These are phyloP conservation scores for Penicillium antarcticum DNA, from an alignment of 495 filamentous ascomycete species.

Conservation along the genomic window DNA sequence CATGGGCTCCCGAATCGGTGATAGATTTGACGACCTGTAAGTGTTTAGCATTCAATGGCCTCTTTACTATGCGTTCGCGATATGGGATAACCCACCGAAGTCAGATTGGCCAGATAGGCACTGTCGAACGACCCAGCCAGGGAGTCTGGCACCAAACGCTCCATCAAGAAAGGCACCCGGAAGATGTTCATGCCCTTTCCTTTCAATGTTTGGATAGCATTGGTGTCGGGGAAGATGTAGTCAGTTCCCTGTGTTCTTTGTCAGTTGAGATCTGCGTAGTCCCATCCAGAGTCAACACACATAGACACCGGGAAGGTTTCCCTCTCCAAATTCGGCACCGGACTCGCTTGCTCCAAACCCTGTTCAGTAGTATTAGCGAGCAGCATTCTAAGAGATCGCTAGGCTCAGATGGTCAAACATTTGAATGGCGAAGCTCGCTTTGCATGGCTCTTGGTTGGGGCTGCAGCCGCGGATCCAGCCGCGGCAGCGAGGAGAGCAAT, in stretches of 20 bases:
- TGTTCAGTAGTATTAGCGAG: background rate
- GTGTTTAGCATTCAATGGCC: background rate
- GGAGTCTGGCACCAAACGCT: slow-evolving; percentile 54
- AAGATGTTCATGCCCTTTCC: slow-evolving; percentile 65
- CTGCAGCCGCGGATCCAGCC: slow-evolving; percentile 25
- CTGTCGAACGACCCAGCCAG: slow-evolving; percentile 41
- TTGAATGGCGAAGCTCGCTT: slow-evolving; percentile 24
- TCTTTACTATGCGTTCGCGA: background rate
- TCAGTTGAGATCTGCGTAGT: slow-evolving; percentile 14
- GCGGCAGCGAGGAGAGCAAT: slow-evolving; percentile 21
- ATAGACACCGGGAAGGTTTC: slow-evolving; percentile 18
- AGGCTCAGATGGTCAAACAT: slow-evolving; percentile 9
- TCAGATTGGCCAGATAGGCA: slow-evolving; percentile 39
- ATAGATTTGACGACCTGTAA: slow-evolving; percentile 56
- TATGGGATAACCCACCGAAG: slow-evolving; percentile 27
- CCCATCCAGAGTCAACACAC: slow-evolving; percentile 6
- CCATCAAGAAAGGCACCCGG: slow-evolving; percentile 67
- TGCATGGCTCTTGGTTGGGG: slow-evolving; percentile 16
- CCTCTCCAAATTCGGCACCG: slow-evolving; percentile 24
- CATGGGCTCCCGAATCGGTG: slow-evolving; percentile 60
- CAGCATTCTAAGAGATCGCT: background rate
- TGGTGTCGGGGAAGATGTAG: slow-evolving; percentile 56
- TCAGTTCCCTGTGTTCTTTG: slow-evolving; percentile 41
- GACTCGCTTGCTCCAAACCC: slow-evolving; percentile 32
- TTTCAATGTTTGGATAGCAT: slow-evolving; percentile 52